Conservation (phyloP, 768 basidiomycete genomes). For the Sporobolomyces roseus region DNA sequence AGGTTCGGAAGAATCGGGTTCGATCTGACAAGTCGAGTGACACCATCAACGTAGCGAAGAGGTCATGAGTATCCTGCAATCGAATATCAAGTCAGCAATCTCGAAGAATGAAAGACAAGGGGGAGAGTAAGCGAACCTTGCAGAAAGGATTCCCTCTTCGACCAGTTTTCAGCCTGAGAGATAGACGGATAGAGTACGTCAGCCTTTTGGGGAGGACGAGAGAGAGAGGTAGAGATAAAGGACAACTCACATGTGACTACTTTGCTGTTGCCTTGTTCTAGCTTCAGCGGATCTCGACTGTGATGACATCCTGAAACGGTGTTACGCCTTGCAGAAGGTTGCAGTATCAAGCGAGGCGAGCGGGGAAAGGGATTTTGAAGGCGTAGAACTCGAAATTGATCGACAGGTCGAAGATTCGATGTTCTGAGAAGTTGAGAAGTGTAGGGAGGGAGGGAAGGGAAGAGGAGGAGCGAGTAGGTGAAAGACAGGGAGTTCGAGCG, state of each 20-base stretch:
- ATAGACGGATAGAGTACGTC: neutral
- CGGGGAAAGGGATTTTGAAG: too few species aligned
- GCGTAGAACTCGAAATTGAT: too few species aligned
- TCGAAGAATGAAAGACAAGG: neutral
- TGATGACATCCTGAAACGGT: constrained; percentile 13
- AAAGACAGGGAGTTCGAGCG: neutral
- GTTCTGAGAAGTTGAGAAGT: neutral
- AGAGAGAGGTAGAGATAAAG: neutral
- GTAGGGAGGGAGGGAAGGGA: neutral
- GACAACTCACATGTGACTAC: constrained; percentile 41
- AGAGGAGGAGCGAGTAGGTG: neutral
- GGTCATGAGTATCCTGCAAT: constrained; percentile 87
- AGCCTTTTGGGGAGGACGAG: neutral
- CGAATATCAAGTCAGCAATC: neutral
- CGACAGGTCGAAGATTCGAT: neutral
- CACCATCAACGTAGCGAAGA: constrained; percentile 93
- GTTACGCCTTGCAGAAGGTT: too few species aligned
- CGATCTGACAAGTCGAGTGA: constrained; percentile 82
- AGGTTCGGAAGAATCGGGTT: constrained; percentile 93
- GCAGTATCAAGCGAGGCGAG: too few species aligned
- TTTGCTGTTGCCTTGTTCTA: constrained; percentile 40
- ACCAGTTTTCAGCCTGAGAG: constrained; percentile 44
- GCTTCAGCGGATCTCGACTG: constrained; percentile 32
- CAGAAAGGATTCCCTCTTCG: constrained; percentile 45
- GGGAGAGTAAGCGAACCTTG: constrained; percentile 40